These are phyloP conservation scores for Rubus idaeus DNA, from an alignment of 306 rosid genomes.

Conservation along the genomic window DNA sequence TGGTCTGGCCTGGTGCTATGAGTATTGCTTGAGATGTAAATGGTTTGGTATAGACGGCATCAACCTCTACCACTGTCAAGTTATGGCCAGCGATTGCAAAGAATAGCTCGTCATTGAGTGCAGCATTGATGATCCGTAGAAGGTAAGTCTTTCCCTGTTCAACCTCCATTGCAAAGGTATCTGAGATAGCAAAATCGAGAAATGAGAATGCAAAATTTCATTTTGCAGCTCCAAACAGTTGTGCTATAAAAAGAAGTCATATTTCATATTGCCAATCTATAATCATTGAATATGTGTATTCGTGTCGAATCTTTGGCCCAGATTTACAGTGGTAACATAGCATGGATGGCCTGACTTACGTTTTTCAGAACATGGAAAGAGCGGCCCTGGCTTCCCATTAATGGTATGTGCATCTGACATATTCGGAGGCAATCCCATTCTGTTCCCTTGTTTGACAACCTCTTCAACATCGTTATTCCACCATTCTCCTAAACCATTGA, in stretches of 20 bases:
- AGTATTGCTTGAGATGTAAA: conserved; percentile 32
- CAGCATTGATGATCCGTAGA: conserved; percentile 33
- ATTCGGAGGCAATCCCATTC: conserved; percentile 39
- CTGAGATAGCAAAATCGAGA: not conserved
- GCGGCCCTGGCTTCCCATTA: conserved; percentile 27
- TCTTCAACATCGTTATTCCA: conserved; percentile 40
- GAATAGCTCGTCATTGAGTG: conserved; percentile 41
- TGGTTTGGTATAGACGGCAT: conserved; percentile 39
- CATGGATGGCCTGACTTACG: not conserved
- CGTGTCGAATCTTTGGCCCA: not conserved
- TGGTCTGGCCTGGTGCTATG: conserved; percentile 41
- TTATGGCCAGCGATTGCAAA: conserved; percentile 34
- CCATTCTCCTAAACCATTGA: conserved; percentile 35
- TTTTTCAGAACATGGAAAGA: not conserved
- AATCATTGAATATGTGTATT: too few species aligned
- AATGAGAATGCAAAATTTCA: not conserved
- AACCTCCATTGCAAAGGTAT: conserved; percentile 39
- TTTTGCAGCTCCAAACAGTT: too few species aligned
- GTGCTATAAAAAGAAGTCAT: too few species aligned
- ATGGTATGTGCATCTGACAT: conserved; percentile 39
- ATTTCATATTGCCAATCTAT: too few species aligned
- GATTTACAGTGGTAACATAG: too few species aligned
- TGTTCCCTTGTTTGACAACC: conserved; percentile 36
- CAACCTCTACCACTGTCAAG: conserved; percentile 37
- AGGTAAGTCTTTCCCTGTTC: conserved; percentile 36